These are phyloP conservation scores for Scleroderma bovista DNA, from an alignment of 768 basidiomycete genomes.

Conservation along the genomic window DNA sequence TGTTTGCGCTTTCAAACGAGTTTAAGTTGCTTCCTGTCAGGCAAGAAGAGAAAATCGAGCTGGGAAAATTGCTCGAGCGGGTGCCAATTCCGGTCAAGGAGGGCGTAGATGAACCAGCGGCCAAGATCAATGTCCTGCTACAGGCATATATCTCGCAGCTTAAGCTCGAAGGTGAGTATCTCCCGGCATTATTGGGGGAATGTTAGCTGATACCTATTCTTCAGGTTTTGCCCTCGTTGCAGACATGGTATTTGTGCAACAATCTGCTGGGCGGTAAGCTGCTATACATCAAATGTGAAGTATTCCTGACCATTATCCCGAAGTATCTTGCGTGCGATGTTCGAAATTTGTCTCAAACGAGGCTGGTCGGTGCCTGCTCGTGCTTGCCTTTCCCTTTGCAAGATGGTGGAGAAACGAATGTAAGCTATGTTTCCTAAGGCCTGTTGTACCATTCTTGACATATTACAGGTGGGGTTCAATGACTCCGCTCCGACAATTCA, in stretches of 20 bases:
- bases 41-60: slow-evolving; percentile 81
- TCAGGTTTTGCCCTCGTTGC: slow-evolving; percentile 78
- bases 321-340: slow-evolving; percentile 91
- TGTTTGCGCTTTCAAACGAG: slow-evolving; percentile 93
- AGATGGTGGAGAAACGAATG: slow-evolving; percentile 91
- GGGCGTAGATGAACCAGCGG: slow-evolving; percentile 89
- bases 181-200: background rate
- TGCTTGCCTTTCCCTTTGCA: slow-evolving; percentile 88
- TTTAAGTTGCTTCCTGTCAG: slow-evolving; percentile 84
- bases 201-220: background rate
- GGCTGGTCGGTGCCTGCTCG: slow-evolving; percentile 97
- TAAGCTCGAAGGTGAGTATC: slow-evolving; percentile 70
- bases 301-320: background rate
- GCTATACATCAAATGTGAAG: background rate
- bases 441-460: background rate
- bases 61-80: slow-evolving; percentile 83
- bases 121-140: slow-evolving; percentile 94
- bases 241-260: slow-evolving; percentile 95
- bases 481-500: slow-evolving; percentile 96
- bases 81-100: slow-evolving; percentile 98
- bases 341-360: slow-evolving; percentile 94
- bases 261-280: slow-evolving; percentile 84
- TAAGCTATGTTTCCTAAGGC: slow-evolving; percentile 27
- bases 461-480: slow-evolving; percentile 87
- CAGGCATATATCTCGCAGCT: slow-evolving; percentile 94